Base-by-base conservation (phyloP, 1,284 basidiomycete genomes). In the Ustilago esculenta region DNA sequence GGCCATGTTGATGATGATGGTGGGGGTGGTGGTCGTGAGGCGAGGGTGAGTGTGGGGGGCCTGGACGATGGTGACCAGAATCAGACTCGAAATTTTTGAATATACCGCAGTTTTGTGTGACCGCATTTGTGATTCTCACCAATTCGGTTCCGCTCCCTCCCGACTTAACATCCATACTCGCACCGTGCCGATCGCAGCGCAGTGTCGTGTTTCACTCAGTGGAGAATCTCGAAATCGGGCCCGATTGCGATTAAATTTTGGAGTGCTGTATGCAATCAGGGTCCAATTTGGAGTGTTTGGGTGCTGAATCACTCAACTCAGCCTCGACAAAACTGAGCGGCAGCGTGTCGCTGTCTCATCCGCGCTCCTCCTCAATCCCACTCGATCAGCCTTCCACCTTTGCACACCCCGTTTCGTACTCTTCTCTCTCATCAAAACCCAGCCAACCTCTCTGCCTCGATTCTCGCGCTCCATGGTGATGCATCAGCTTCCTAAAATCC, bases 1-100 rank as follows among this genome's bases (percentile, higher is more conserved):
- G 25, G 29, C 50, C 61, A 65, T 65, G 20, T 36, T 54, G 53
- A 24, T 34, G 39, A 52, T 25, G 34, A 17, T 43, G 21, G n/a
- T 54, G n/a, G n/a, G n/a, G 59, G 36, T 50, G 51, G 42, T 54
- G 25, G 32, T 25, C 35, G 24, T 8, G 20, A 41, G n/a, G 24
- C 20, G 32, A 47, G 33, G 25, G 34, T 12, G n/a, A 27, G 5
- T 34, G 33, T 48, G 15, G n/a, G n/a, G n/a, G n/a, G n/a, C n/a
- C n/a, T 30, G 44, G 53, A 37, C 43, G 44, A 54, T 30, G 37
- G 18, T 35, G 14, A 34, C 5, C n/a, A 33, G 18, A 52, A 15
- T 12, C 20, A 15, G 11, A 37, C 15, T 12, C 12, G 29, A 21
- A n/a, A 4, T 21, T 29, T 21, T 39, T 39, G 23, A 30, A 15